Conservation (phyloP, 176 grass and related monocot species). For the Eremochloa ophiuroides region DNA sequence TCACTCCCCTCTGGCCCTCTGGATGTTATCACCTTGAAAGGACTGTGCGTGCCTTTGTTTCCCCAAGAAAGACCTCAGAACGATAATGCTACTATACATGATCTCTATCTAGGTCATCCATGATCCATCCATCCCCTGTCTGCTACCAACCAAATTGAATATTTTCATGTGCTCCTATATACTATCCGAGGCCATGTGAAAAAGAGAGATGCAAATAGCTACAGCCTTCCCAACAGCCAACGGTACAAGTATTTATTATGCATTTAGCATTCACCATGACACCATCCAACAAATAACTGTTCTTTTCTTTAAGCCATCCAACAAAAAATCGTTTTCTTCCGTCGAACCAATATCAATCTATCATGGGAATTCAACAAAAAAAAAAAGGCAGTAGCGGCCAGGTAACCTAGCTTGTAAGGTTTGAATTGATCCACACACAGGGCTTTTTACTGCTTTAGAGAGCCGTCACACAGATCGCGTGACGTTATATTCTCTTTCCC, state of each 20-base stretch:
- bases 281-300: background rate
- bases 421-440: background rate
- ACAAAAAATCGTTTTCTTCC: background rate
- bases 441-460: constrained; percentile 3
- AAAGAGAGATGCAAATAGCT: background rate
- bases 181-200: background rate
- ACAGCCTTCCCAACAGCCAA: background rate
- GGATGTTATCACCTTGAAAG: background rate
- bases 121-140: background rate
- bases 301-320: background rate
- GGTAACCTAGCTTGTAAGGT: background rate
- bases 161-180: background rate
- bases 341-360: background rate
- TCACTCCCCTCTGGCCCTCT: background rate
- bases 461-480: constrained; percentile 21
- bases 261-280: constrained; percentile 19
- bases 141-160: constrained; percentile 1
- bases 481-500: background rate
- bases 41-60: background rate
- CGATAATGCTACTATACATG: background rate
- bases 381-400: background rate
- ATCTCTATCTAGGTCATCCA: background rate
- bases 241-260: constrained; percentile 9
- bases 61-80: background rate
- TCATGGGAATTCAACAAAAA: background rate